Percentiles rank a stretch among this genome's conserved stretches.
These are phyloP conservation scores for Coemansia sp. DNA, from an alignment of 192 early-diverging fungal species.

Conservation along the genomic window DNA sequence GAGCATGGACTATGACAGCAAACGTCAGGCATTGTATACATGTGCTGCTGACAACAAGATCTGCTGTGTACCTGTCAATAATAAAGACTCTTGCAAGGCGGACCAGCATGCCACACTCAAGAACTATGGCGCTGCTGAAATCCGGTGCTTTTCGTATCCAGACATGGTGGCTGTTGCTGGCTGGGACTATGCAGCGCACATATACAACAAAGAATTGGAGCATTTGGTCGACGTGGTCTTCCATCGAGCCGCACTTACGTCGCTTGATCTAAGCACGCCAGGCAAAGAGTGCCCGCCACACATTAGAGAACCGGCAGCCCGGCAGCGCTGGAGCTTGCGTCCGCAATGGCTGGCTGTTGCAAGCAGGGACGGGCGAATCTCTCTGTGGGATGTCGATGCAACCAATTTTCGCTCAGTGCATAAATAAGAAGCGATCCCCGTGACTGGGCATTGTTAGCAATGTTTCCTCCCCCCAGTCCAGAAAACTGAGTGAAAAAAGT, in stretches of 20 bases:
- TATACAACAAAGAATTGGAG: conserved; percentile 18
- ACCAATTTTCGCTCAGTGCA: neutral
- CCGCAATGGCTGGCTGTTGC: conserved; percentile 48
- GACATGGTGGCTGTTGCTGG: conserved; percentile 31
- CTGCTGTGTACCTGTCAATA: conserved; percentile 17
- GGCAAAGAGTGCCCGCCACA: conserved; percentile 10
- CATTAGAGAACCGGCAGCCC: conserved; percentile 23
- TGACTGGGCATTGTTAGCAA: neutral
- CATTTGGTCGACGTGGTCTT: conserved; percentile 15
- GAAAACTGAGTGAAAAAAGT: no score
- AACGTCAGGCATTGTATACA: conserved; percentile 22
- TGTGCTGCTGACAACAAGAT: conserved; percentile 47
- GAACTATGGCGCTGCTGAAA: conserved; percentile 30
- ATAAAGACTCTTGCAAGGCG: neutral
- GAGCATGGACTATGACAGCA: conserved; percentile 26
- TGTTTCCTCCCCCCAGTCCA: no score
- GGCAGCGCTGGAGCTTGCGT: conserved; percentile 39
- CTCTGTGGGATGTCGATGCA: conserved; percentile 31
- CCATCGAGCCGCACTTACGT: conserved; percentile 44
- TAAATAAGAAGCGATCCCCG: neutral
- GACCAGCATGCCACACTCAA: neutral
- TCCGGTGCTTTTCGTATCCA: conserved; percentile 23
- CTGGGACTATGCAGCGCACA: conserved; percentile 45
- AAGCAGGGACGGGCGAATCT: conserved; percentile 45
- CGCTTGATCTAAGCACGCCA: conserved; percentile 33